Base-by-base conservation (phyloP, 805 yeast species). In the Nakazawaea wyomingensis region DNA sequence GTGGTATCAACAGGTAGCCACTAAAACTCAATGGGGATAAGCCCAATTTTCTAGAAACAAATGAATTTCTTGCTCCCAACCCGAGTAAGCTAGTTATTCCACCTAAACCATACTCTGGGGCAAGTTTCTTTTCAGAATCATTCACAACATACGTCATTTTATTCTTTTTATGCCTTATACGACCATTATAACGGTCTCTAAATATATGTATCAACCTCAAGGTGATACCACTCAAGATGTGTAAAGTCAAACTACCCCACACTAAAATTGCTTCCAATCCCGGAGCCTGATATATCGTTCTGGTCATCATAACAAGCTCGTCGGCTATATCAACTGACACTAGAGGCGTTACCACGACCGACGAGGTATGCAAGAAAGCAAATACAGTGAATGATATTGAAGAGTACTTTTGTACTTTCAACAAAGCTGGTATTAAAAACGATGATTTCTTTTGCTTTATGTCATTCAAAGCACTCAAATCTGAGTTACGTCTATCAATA, bases 231-330 rank as follows among this genome's bases (percentile, higher is more conserved):
- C 80, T 61, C 1, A 62, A 22, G 1, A 83, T 63, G 53, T 85
- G 93, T 2, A 60, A 48, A 0, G 62, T 54, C 1, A 69, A 59
- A 0, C 80, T 60, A 1, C 75, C 80, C 48, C 64, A 65, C 0
- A 81, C 65, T n/a, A 75, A 50, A 0, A 65, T 41, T 6, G 56
- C 55, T 53, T 83, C 91, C 11, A 78, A 59, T 1, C 61, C 50
- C 0, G 80, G 70, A 0, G 68, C 63, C 45, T 80, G 85, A 55
- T 84, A 85, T 0, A 85, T 51, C 14, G 77, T 72, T 30, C 91
- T 66, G 0, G 79, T 78, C 62, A 80, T 65, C 48, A 80, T 74
- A 39, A 85, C 64, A 26, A 78, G 50, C 41, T 80, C 82, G 41
- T 80, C 73, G 3, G 76, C 73, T 2, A 68, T 43, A 0, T 57